Base-by-base conservation (phyloP, 176 grass and related monocot genomes). In the Musa beccarii region DNA sequence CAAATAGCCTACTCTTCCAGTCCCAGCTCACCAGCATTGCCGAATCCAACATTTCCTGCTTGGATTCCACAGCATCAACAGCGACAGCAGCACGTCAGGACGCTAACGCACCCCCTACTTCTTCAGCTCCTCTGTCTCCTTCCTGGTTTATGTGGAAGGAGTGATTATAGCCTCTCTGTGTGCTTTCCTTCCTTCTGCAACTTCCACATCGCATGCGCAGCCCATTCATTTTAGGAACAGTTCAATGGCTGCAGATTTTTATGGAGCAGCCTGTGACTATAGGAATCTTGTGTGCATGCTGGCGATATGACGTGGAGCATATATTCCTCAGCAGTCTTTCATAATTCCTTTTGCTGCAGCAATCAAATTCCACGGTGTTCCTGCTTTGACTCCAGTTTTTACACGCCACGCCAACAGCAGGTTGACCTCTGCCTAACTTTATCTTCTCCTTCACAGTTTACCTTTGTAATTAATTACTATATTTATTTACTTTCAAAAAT, bases 1-100 rank as follows among this genome's bases (percentile, higher is more conserved):
- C 88, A 1, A 83, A 94, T 16, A 87, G 77, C 73, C 79, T 99
- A 79, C 80, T 91, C 50, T 84, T 99, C 76, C 95, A 87, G 77
- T 91, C 95, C 59, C 95, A 83, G 49, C 78, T 99, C 59, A 80
- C 79, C 68, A 81, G 75, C 22, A 76, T 76, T 29, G 59, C 57
- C 1, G 87, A 96, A 20, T 5, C 71, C 84, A 28, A 57, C 79
- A 80, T 75, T 68, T 84, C 84, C 9, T 81, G 53, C 86, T 54
- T 73, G 77, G 59, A 51, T 19, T 68, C 73, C 66, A 76, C 63
- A 59, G 49, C 53, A 13, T 79, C 72, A 5, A 43, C 79, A 78
- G 69, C 62, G 62, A 10, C 72, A 13, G 11, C 51, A 66, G 13
- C 63, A 59, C 17, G 9, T 78, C 29, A 52, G 8, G 11, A 34